phyloP scores from a whole-genome alignment of 768 basidiomycete genomes.

The Dioszegia hungarica region DNA sequence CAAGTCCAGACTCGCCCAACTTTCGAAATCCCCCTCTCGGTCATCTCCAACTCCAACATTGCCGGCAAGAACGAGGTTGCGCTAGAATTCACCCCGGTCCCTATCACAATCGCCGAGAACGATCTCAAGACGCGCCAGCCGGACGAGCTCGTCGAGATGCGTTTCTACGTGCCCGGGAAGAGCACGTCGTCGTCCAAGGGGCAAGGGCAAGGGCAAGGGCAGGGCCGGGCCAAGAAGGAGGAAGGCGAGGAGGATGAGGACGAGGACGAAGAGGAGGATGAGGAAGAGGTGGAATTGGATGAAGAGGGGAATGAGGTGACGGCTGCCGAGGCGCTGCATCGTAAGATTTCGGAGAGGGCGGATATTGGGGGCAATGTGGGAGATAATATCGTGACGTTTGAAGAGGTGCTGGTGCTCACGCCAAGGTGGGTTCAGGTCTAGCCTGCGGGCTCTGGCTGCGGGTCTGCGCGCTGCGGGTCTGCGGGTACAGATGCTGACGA shows the following conservation, averaged over 20 bases:
- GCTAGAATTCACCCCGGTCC: constrained; percentile 66
- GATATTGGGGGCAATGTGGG: constrained; percentile 87
- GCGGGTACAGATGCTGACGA: background rate
- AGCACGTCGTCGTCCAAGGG: too few species aligned
- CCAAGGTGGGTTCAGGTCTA: constrained; percentile 56
- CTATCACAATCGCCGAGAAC: constrained; percentile 16
- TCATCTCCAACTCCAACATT: constrained; percentile 95
- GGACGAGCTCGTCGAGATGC: constrained; percentile 92
- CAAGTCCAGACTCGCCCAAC: constrained; percentile 77
- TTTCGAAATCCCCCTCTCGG: constrained; percentile 79
- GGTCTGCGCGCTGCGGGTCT: too few species aligned
- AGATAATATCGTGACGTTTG: constrained; percentile 87
- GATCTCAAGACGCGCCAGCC: constrained; percentile 50
- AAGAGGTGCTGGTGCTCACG: constrained; percentile 88
- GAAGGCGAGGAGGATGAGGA: constrained; percentile 56
- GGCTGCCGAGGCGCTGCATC: constrained; percentile 95
- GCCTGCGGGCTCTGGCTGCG: too few species aligned
- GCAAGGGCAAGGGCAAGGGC: constrained; percentile 41
- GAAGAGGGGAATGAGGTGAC: constrained; percentile 55
- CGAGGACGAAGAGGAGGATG: constrained; percentile 50
- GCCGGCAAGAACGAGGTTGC: constrained; percentile 97
- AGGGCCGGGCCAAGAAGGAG: constrained; percentile 66
- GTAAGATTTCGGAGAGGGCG: constrained; percentile 90
- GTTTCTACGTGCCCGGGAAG: constrained; percentile 77
- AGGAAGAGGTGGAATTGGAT: constrained; percentile 36